Evolutionary conservation across 805 yeast genomes (phyloP).

Genomic region (Cyberlindnera subsufficiens): DNA sequence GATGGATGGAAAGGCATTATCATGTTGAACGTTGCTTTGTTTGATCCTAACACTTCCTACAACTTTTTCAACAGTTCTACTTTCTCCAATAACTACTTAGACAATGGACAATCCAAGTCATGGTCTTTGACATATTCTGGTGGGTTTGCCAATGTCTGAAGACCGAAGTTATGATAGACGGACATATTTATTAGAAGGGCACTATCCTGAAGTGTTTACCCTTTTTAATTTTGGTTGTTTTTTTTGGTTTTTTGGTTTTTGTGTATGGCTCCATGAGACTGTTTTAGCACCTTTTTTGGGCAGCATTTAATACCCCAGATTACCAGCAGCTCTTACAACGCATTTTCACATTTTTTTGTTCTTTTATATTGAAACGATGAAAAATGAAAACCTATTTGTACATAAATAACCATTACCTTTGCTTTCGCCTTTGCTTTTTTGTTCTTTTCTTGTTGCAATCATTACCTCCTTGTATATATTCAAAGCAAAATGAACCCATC

Average conservation of each 20-base stretch:
- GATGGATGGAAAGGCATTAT: conserved; percentile 74
- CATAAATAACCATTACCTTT: conserved; percentile 19
- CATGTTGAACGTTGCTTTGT: conserved; percentile 68
- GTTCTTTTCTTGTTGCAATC: conserved; percentile 1
- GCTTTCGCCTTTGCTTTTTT: conserved; percentile 1
- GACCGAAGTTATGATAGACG: neutral
- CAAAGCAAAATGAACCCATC: neutral
- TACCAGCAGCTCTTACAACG: neutral
- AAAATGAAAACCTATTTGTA: conserved; percentile 17
- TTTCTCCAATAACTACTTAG: conserved; percentile 56
- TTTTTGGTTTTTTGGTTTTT: too few species aligned
- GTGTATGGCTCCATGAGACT: too few species aligned
- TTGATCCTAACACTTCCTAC: conserved; percentile 61
- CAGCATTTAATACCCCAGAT: too few species aligned
- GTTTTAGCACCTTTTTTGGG: too few species aligned
- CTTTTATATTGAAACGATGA: conserved; percentile 12
- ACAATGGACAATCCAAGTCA: conserved; percentile 79
- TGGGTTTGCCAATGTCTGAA: conserved; percentile 18
- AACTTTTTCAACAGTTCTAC: conserved; percentile 48
- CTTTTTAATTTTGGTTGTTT: too few species aligned
- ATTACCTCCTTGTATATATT: neutral
- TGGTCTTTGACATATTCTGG: conserved; percentile 83
- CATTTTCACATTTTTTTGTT: conserved; percentile 15
- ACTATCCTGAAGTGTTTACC: too few species aligned
- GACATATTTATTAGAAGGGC: too few species aligned